These are phyloP conservation scores for Ceratobasidium sp. DNA, from an alignment of 1,284 basidiomycete genomes.

Conservation along the genomic window DNA sequence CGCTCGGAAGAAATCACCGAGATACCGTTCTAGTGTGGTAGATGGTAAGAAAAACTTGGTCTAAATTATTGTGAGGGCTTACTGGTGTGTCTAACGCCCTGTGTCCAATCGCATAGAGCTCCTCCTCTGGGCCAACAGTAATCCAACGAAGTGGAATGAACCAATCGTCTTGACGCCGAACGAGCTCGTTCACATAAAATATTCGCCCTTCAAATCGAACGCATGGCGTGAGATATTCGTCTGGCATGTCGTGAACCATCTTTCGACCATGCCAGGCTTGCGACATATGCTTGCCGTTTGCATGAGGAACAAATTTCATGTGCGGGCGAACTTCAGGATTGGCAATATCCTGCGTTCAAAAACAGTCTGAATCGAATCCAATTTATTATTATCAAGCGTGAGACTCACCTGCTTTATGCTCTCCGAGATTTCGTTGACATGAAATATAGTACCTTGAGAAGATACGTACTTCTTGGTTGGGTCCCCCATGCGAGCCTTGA, in stretches of 20 bases:
- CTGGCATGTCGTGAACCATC: not conserved
- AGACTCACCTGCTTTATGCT: slow-evolving; percentile 18
- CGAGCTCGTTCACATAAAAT: slow-evolving; percentile 13
- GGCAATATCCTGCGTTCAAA: slow-evolving; percentile 36
- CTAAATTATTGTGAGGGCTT: not conserved
- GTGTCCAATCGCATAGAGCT: slow-evolving; percentile 5
- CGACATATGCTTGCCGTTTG: slow-evolving; percentile 12
- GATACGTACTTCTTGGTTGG: not conserved
- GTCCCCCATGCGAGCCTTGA: not conserved
- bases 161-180: slow-evolving; percentile 5
- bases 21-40: too few species aligned
- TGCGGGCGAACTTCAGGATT: slow-evolving; percentile 39
- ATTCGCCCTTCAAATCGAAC: not conserved
- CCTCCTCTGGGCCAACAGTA: not conserved
- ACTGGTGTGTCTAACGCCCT: not conserved
- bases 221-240: not conserved
- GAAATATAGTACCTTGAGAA: slow-evolving; percentile 5
- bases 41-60: too few species aligned
- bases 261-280: slow-evolving; percentile 39
- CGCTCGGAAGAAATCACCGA: not conserved
- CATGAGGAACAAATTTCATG: slow-evolving; percentile 36
- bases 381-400: too few species aligned
- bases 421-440: slow-evolving; percentile 18
- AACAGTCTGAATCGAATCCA: not conserved
- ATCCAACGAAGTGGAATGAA: slow-evolving; percentile 26